phyloP scores from a whole-genome alignment of 345 rosid species.

The Passiflora organensis region DNA sequence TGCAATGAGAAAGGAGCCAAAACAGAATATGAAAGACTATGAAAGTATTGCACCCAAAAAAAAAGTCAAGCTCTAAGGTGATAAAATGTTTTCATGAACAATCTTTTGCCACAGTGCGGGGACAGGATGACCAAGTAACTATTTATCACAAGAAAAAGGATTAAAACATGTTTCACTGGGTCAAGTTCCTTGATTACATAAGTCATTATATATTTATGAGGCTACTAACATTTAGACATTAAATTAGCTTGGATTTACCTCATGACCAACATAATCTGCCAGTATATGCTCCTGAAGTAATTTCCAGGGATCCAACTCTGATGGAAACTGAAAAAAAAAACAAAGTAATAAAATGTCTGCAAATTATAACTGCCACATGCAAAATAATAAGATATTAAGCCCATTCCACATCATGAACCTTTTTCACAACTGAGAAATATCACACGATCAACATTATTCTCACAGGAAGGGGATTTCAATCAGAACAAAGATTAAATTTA shows the following conservation, averaged over 20 bases:
- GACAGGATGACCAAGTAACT: no score
- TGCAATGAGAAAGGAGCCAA: neutral
- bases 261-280: constrained; percentile 70
- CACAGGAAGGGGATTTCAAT: neutral
- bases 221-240: neutral
- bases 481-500: no score
- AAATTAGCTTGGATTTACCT: constrained; percentile 43
- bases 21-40: neutral
- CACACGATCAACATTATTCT: neutral
- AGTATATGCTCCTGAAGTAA: constrained; percentile 67
- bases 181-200: no score
- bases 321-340: constrained; percentile 58
- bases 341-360: constrained; percentile 5
- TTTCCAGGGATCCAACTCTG: constrained; percentile 83
- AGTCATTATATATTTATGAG: neutral
- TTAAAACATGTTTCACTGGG: neutral
- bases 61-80: no score
- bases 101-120: neutral
- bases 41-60: neutral
- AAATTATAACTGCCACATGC: neutral
- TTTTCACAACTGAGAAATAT: neutral
- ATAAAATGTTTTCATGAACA: neutral
- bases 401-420: no score
- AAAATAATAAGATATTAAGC: no score
- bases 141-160: neutral